Evolutionary conservation across 2,329 filamentous ascomycete genomes (phyloP), one percentile per base, ranked within the genome.

Genomic region (Tolypocladium cylindrosporum): DNA sequence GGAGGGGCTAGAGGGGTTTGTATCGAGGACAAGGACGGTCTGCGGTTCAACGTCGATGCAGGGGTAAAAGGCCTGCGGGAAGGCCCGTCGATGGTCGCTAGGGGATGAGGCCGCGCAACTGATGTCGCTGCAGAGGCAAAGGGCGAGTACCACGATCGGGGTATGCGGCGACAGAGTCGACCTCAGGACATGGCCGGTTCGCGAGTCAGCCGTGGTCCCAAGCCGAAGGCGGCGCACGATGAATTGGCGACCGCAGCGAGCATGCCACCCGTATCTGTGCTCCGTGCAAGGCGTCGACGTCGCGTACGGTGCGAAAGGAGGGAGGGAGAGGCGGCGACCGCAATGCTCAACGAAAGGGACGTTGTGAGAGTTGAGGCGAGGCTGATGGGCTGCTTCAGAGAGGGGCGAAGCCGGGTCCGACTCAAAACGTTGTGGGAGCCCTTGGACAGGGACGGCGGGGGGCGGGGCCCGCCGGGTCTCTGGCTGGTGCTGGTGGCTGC

Each of bases 171-270:
- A 64, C 62, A 60, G 64, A 63, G 65, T 64, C 66, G 65, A 66
- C 64, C 69, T 71, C 64, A 71, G 66, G 67, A 67, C 70, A 72
- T 72, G 64, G 65, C 68, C 62, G 61, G 63, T 62, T 61, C 63
- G 55, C 61, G 61, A 67, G 67, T 66, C 63, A 67, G 62, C 64
- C 62, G 59, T 67, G 64, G 60, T 68, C 58, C 61, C 64, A 66
- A 64, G 65, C 66, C 65, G 64, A 60, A 63, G 66, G 62, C 59
- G 61, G 61, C 59, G 61, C 58, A 55, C 52, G 58, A 54, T 60
- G 55, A 58, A 40, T 56, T 48, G 55, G 53, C 24, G 58, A 57
- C 34, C 24, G 56, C 59, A 61, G 60, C 55, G 57, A 58, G 59
- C 63, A 64, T 66, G 58, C 64, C 61, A 63, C 60, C 54, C 45